Conservation (phyloP, 768 basidiomycete genomes). For the Lactifluus rugatus region DNA sequence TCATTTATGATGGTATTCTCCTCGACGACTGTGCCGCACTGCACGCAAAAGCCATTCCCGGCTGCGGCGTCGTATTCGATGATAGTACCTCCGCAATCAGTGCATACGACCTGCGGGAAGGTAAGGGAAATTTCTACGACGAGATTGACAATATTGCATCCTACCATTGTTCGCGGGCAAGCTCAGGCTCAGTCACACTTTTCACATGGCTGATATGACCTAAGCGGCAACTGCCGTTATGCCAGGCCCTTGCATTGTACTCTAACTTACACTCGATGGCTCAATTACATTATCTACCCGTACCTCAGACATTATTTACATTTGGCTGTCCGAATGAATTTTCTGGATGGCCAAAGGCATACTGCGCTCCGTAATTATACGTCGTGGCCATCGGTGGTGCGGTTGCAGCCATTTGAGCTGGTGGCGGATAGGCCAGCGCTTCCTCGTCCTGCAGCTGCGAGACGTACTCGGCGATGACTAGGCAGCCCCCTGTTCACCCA, state of each 20-base stretch:
- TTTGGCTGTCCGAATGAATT: not conserved
- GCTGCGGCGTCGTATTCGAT: constrained; percentile 81
- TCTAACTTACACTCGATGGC: too few relatives aligned
- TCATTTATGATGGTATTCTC: constrained; percentile 93
- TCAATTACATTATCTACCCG: not conserved
- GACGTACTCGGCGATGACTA: constrained; percentile 44
- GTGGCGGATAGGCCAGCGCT: constrained; percentile 13
- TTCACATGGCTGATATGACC: too few relatives aligned
- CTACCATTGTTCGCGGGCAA: too few relatives aligned
- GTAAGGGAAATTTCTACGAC: not conserved
- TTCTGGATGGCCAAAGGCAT: not conserved
- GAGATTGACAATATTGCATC: not conserved
- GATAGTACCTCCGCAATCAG: constrained; percentile 71
- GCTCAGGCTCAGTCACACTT: too few relatives aligned
- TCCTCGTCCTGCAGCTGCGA: constrained; percentile 46
- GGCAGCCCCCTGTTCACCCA: constrained; percentile 35
- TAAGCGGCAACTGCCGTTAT: constrained; percentile 4
- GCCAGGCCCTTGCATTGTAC: too few relatives aligned
- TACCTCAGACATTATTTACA: not conserved
- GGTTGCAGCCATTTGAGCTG: constrained; percentile 2
- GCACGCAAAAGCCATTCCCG: constrained; percentile 76
- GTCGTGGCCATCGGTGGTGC: constrained; percentile 12
- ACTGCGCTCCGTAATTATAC: constrained; percentile 9
- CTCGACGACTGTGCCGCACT: constrained; percentile 85
- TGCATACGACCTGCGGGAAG: constrained; percentile 43